These are phyloP conservation scores for Artemisia tridentata DNA, from an alignment of 129 eudicot genomes.

Conservation along the genomic window DNA sequence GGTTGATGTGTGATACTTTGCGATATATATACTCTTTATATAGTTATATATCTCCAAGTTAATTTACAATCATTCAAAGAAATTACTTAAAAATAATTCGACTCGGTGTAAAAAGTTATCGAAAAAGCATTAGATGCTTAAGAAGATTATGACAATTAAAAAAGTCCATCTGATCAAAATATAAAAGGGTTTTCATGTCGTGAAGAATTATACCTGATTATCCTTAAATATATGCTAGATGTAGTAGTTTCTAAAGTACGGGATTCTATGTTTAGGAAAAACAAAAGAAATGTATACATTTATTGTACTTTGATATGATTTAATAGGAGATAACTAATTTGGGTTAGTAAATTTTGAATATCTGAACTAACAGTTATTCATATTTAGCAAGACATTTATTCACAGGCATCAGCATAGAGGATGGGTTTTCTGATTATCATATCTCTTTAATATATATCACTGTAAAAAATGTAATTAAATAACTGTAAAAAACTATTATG, in stretches of 20 bases:
- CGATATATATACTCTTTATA: no score
- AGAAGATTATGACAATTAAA: no score
- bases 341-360: not conserved
- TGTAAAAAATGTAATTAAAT: no score
- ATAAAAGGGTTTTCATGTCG: not conserved
- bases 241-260: not conserved
- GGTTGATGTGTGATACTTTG: no score
- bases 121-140: no score
- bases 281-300: not conserved
- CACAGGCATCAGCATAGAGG: not conserved
- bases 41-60: no score
- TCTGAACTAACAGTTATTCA: not conserved
- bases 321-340: not conserved
- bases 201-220: not conserved
- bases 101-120: no score
- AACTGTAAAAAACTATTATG: no score
- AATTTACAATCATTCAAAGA: no score
- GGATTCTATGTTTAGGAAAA: not conserved
- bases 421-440: no score
- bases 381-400: not conserved
- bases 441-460: no score
- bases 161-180: not conserved
- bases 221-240: not conserved
- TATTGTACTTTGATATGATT: constrained; percentile 1
- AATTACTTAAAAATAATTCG: no score